Conservation (phyloP, 345 rosid species). For the Clausena lansium region DNA sequence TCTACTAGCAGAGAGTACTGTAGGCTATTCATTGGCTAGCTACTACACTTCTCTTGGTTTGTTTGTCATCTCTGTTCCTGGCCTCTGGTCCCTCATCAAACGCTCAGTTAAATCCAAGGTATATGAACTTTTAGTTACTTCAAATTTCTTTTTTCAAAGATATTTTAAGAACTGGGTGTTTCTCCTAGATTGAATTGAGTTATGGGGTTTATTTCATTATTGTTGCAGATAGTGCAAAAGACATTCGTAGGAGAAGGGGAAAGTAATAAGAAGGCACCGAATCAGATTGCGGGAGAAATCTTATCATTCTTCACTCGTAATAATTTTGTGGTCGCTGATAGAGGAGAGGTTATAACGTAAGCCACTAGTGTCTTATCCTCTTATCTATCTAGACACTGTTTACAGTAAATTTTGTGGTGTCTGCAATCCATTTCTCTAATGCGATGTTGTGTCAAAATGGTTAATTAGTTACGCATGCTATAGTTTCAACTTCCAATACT, state of each 20-base stretch:
- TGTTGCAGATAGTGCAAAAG: conserved; percentile 78
- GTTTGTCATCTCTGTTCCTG: conserved; percentile 90
- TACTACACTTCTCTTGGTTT: conserved; percentile 91
- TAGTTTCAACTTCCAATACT: neutral
- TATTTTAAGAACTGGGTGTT: neutral
- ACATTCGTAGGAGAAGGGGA: conserved; percentile 60
- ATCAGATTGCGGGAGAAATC: conserved; percentile 81
- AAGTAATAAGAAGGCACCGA: conserved; percentile 53
- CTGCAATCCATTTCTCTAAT: neutral
- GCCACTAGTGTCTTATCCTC: conserved; percentile 11
- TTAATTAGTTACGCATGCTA: neutral
- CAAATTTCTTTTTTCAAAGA: neutral
- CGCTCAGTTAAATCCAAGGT: conserved; percentile 98
- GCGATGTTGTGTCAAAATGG: neutral
- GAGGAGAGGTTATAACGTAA: conserved; percentile 95
- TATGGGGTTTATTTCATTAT: neutral
- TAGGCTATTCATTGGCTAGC: conserved; percentile 82
- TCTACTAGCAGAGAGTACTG: conserved; percentile 44
- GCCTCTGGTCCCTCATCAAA: conserved; percentile 97
- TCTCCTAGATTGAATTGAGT: neutral
- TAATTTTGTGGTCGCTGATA: conserved; percentile 69
- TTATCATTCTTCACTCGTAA: conserved; percentile 84
- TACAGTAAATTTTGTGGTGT: neutral
- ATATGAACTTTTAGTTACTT: neutral
- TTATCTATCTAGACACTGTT: neutral